Conservation (phyloP, 176 grass and related monocot genomes). For the Avena insularis region DNA sequence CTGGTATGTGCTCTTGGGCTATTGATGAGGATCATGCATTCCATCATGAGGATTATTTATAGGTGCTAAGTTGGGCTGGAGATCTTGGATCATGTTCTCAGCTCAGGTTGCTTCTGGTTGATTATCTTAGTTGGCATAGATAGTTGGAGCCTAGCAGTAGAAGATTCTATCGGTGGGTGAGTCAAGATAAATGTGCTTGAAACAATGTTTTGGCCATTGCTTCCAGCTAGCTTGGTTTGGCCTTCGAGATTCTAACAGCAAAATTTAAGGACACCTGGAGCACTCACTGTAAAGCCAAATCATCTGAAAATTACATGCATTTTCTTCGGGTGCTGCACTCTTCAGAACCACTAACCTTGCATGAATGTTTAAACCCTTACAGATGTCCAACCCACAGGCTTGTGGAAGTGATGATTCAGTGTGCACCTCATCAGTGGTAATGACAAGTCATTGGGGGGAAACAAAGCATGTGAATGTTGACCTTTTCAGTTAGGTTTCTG, state of each 20-base stretch:
- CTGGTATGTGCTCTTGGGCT: background rate
- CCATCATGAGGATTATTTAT: constrained; percentile 25
- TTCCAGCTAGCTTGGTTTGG: background rate
- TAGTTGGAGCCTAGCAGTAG: constrained; percentile 23
- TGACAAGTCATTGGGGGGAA: background rate
- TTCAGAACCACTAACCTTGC: constrained; percentile 1
- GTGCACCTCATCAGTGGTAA: constrained; percentile 10
- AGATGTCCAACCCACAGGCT: constrained; percentile 14
- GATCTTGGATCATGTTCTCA: constrained; percentile 18
- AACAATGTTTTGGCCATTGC: background rate
- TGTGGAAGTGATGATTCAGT: background rate
- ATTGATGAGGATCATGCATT: constrained; percentile 16
- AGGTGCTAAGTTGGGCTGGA: background rate
- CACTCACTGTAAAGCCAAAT: background rate
- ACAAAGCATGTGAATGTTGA: background rate
- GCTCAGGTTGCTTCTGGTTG: constrained; percentile 32
- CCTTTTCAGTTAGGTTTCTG: background rate
- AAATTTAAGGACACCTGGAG: constrained; percentile 8
- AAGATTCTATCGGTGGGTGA: constrained; percentile 34
- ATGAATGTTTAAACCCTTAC: background rate
- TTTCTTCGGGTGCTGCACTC: constrained; percentile 31
- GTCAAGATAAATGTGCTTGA: constrained; percentile 30
- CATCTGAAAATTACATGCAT: background rate
- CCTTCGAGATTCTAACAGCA: background rate
- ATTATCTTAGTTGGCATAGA: constrained; percentile 29